These are phyloP conservation scores for Tuber borchii DNA, from an alignment of 495 filamentous ascomycete genomes.

Conservation along the genomic window DNA sequence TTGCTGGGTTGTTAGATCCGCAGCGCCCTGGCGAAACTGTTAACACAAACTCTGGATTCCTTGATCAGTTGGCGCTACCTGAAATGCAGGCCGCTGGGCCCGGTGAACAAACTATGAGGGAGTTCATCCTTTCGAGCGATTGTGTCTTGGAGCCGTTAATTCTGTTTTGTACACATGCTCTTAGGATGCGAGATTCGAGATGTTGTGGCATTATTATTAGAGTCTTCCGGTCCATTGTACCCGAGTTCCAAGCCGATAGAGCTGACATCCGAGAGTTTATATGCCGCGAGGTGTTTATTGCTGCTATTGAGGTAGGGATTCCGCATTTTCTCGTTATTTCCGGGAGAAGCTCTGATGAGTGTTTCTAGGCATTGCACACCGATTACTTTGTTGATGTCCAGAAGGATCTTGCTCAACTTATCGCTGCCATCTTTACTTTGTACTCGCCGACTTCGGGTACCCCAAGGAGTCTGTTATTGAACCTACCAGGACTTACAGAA, in stretches of 20 bases:
- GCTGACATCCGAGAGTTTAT: constrained; percentile 85
- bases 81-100: constrained; percentile 44
- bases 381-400: constrained; percentile 95
- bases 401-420: constrained; percentile 80
- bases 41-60: constrained; percentile 23
- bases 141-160: constrained; percentile 79
- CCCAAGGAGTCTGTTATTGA: constrained; percentile 52
- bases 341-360: constrained; percentile 43
- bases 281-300: constrained; percentile 45
- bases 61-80: constrained; percentile 31
- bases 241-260: constrained; percentile 59
- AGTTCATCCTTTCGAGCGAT: constrained; percentile 73
- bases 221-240: constrained; percentile 73
- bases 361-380: constrained; percentile 83
- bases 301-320: constrained; percentile 61
- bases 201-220: constrained; percentile 79
- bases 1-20: constrained; percentile 78
- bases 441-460: constrained; percentile 61
- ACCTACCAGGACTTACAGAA: constrained; percentile 51
- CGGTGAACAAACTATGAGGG: constrained; percentile 55
- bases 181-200: constrained; percentile 83
- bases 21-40: constrained; percentile 50
- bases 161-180: constrained; percentile 80
- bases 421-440: constrained; percentile 72
- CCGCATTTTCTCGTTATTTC: constrained; percentile 45